These are phyloP conservation scores for Farysia itapuensis DNA, from an alignment of 1,284 basidiomycete genomes.

Conservation along the genomic window DNA sequence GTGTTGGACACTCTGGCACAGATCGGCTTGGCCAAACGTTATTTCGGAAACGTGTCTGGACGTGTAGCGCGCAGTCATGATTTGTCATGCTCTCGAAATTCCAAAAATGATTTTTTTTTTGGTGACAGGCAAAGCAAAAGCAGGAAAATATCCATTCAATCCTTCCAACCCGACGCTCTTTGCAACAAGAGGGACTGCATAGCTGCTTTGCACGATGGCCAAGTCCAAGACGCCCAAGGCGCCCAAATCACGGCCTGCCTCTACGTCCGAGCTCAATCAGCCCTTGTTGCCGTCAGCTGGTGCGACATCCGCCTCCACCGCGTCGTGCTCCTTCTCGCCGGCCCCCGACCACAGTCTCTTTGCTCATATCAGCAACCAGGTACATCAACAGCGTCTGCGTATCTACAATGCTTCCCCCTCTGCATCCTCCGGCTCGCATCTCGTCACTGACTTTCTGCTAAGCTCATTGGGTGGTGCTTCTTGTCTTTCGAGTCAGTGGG, in stretches of 20 bases:
- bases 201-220: constrained; percentile 42
- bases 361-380: constrained; percentile 69
- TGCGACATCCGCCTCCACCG: constrained; percentile 55
- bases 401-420: constrained; percentile 68
- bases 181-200: too few relatives aligned
- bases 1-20: too few relatives aligned
- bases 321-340: constrained; percentile 63
- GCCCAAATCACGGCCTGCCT: constrained; percentile 42
- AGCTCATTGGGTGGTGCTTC: constrained; percentile 25
- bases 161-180: too few relatives aligned
- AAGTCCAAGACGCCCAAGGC: constrained; percentile 48
- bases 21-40: too few relatives aligned
- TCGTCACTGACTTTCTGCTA: constrained; percentile 63
- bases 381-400: constrained; percentile 74
- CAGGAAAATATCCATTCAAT: too few relatives aligned
- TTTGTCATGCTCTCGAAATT: background rate
- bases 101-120: too few relatives aligned
- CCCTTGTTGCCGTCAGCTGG: constrained; percentile 62
- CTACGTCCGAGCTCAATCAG: constrained; percentile 68
- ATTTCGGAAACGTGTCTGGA: too few relatives aligned
- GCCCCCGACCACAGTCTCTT: constrained; percentile 68
- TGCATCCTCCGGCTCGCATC: constrained; percentile 67
- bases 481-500: constrained; percentile 34
- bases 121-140: too few relatives aligned
- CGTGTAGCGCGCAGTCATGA: background rate